Percentiles rank a stretch among this genome's conserved stretches.
Evolutionary conservation across 768 basidiomycete genomes (phyloP).

Genomic region (Cyclocybe cylindracea): DNA sequence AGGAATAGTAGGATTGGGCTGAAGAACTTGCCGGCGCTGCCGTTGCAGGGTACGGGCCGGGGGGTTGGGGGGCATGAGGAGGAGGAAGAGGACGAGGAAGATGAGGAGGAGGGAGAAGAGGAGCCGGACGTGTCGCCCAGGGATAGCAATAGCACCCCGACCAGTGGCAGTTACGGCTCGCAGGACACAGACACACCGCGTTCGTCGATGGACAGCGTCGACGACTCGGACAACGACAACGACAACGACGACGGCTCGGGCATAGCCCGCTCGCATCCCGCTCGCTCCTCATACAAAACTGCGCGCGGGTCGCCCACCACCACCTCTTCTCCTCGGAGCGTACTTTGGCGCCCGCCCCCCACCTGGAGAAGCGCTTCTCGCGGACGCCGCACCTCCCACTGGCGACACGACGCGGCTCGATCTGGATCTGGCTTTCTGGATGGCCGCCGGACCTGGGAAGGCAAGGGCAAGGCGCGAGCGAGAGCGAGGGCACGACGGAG

Average conservation of each 20-base stretch:
- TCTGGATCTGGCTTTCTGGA: constrained; percentile 33
- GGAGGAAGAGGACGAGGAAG: constrained; percentile 42
- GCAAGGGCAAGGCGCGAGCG: constrained; percentile 4
- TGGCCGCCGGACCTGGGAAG: constrained; percentile 2
- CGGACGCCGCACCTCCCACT: constrained; percentile 19
- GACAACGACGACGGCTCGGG: too few species aligned
- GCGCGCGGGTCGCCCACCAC: constrained; percentile 9
- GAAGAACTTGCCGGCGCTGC: constrained; percentile 53
- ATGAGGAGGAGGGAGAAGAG: constrained; percentile 37
- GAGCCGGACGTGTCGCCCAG: constrained; percentile 23
- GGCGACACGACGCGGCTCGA: constrained; percentile 33
- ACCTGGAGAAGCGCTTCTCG: constrained; percentile 17
- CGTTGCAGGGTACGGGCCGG: constrained; percentile 25
- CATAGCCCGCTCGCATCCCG: constrained; percentile 8
- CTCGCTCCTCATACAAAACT: constrained; percentile 23
- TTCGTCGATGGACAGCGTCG: not conserved
- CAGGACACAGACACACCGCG: constrained; percentile 6
- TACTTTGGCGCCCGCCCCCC: constrained; percentile 11
- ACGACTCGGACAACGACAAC: constrained; percentile 23
- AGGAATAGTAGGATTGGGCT: constrained; percentile 41
- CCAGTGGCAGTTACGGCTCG: constrained; percentile 15
- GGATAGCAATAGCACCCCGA: constrained; percentile 20
- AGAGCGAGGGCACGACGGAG: constrained; percentile 8
- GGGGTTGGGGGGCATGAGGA: constrained; percentile 25
- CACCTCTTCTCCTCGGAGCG: constrained; percentile 2